Percentiles rank a stretch among this genome's conserved stretches.
Conservation (phyloP, 148 eudicot genomes). For the Bassia scoparia region DNA sequence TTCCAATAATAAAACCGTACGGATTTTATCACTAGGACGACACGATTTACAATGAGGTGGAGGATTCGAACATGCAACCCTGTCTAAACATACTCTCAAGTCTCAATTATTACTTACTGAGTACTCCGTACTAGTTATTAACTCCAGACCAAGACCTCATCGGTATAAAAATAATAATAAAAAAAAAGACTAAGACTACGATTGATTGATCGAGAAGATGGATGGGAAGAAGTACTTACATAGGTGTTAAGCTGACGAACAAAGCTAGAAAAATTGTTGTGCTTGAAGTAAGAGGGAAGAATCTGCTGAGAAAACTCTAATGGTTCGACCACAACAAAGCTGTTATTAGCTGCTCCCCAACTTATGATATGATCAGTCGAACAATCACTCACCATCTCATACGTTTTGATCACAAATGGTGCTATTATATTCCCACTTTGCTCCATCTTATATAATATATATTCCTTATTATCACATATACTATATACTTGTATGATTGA, state of each 20-base stretch:
- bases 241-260: slow-evolving; percentile 89
- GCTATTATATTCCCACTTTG: slow-evolving; percentile 30
- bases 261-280: slow-evolving; percentile 85
- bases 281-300: slow-evolving; percentile 68
- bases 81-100: too few relatives aligned
- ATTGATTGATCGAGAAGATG: neutral
- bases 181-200: neutral
- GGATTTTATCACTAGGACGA: too few relatives aligned
- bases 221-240: slow-evolving; percentile 36
- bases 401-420: slow-evolving; percentile 71
- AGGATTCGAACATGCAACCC: too few relatives aligned
- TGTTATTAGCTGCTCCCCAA: slow-evolving; percentile 72
- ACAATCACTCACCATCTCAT: slow-evolving; percentile 67
- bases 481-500: too few relatives aligned
- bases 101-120: too few relatives aligned
- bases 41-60: too few relatives aligned
- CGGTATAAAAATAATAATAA: neutral
- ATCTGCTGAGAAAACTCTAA: slow-evolving; percentile 54
- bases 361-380: slow-evolving; percentile 46
- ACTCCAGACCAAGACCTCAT: too few relatives aligned
- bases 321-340: slow-evolving; percentile 63
- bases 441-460: slow-evolving; percentile 5
- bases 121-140: too few relatives aligned
- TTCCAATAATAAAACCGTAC: too few relatives aligned
- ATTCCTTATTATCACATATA: too few relatives aligned